Base-by-base conservation (phyloP, 2,329 filamentous ascomycete genomes). In the Xylariaceae sp. region DNA sequence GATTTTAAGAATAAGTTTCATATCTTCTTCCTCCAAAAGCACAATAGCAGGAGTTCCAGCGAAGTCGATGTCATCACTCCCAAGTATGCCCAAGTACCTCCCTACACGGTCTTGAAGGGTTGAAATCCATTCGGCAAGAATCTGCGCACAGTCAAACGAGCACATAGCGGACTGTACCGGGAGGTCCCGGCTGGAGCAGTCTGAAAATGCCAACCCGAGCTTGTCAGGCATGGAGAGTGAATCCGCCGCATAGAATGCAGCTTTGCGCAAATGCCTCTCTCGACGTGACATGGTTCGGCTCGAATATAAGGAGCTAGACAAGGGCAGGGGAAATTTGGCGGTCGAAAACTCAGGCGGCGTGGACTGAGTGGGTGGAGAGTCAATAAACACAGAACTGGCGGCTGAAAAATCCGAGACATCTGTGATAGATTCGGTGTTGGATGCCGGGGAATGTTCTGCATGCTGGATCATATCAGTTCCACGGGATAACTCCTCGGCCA, bases 21-120 rank as follows among this genome's bases (percentile, higher is more conserved):
- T 83, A 66, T 99, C 93, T 70, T 97, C 93, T 15, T 94, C 90
- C 69, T 97, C 92, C 1, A 97, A 80, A 3, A 97, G 82, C 85
- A 97, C 91, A 58, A 96, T 88, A 1, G 88, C 90, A 2, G 92
- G 91, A 6, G 96, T 89, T 66, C 92, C 87, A 0, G 81, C 79
- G 55, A 90, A 81, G 68, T 97, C 91, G 39, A 94, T 84, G 0
- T 88, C 82, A 64, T 96, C 89, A 60, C 88, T 87, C 10, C 93
- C 93, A 1, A 97, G 81, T 4, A 97, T 85, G 3, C 93, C 93
- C 4, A 97, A 74, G 68, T 94, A 96, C 3, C 86, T 86, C 0
- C 93, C 93, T n/a, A 97, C 89, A 7, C 94, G 88, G 70, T 97
- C 92, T 73, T 99, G 94, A 2, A 97, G 84, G 1, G 92, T 94